Percentiles rank a stretch among this genome's conserved stretches.
These are phyloP conservation scores for Verticillium tricorpus DNA, from an alignment of 2,329 filamentous ascomycete species.

Conservation along the genomic window DNA sequence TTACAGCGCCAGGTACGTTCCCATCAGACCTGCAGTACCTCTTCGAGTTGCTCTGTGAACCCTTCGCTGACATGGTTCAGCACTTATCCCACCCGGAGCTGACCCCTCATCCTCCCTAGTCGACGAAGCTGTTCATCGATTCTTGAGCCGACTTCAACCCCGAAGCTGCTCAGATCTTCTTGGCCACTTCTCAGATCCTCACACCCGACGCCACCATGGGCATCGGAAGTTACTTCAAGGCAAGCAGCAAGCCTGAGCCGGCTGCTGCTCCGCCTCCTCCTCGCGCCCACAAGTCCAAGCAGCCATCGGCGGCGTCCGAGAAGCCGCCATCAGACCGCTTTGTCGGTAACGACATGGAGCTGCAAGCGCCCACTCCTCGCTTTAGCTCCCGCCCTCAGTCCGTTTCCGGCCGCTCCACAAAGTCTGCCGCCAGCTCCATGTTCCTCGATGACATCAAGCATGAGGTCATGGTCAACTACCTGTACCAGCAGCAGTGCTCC, in stretches of 20 bases:
- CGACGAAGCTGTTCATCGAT: not conserved
- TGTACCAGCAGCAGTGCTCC: slow-evolving; percentile 75
- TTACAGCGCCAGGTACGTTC: not conserved
- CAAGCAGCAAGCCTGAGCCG: slow-evolving; percentile 33
- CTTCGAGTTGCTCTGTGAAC: not conserved
- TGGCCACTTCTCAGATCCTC: not conserved
- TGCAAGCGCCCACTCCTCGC: slow-evolving; percentile 43
- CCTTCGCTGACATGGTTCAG: not conserved
- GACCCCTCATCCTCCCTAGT: not conserved
- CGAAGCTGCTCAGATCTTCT: not conserved
- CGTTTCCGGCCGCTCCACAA: slow-evolving; percentile 41
- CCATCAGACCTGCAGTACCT: not conserved
- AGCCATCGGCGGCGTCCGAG: slow-evolving; percentile 25
- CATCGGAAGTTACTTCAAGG: slow-evolving; percentile 58
- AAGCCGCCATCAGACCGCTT: slow-evolving; percentile 24
- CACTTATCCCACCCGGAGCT: not conserved
- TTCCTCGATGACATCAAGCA: slow-evolving; percentile 71
- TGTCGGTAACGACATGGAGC: slow-evolving; percentile 38
- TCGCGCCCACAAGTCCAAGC: slow-evolving; percentile 15
- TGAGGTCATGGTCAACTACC: slow-evolving; percentile 78
- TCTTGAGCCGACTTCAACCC: not conserved
- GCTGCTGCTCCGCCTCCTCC: slow-evolving; percentile 11
- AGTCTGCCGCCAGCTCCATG: slow-evolving; percentile 44
- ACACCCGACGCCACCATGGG: slow-evolving; percentile 46
- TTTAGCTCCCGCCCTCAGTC: slow-evolving; percentile 50